These are phyloP conservation scores for Elsinoe arachidis DNA, from an alignment of 2,329 filamentous ascomycete species.

Conservation along the genomic window DNA sequence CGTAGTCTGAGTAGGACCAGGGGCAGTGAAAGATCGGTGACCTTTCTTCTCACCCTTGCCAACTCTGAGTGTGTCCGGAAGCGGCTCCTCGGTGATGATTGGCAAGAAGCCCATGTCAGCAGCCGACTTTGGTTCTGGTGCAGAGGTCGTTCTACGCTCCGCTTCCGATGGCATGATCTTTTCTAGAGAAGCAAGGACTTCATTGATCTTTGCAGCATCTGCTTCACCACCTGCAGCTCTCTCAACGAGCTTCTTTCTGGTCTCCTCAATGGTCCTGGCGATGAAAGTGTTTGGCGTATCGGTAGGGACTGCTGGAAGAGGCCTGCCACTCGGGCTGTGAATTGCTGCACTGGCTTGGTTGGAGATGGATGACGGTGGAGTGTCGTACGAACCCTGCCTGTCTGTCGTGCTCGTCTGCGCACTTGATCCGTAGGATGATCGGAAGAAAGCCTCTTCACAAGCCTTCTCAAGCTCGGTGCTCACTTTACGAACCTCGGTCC, in stretches of 20 bases:
- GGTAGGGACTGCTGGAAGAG: conserved; percentile 36
- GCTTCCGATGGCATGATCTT: conserved; percentile 25
- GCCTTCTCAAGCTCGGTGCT: conserved; percentile 80
- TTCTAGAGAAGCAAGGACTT: conserved; percentile 45
- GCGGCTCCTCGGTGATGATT: conserved; percentile 45
- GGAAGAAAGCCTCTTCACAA: conserved; percentile 86
- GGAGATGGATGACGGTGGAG: conserved; percentile 44
- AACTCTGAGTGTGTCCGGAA: conserved; percentile 22
- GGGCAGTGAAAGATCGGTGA: conserved; percentile 36
- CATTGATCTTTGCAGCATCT: conserved; percentile 45
- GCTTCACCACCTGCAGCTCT: conserved; percentile 41
- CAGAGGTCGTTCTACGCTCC: conserved; percentile 38
- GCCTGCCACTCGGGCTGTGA: conserved; percentile 21
- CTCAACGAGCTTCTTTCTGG: conserved; percentile 48
- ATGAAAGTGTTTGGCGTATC: conserved; percentile 45
- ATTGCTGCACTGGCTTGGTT: conserved; percentile 18
- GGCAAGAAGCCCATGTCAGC: conserved; percentile 34
- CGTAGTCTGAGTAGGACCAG: conserved; percentile 19
- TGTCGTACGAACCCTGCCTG: conserved; percentile 36
- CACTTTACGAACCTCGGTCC: conserved; percentile 73
- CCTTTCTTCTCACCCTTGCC: conserved; percentile 27
- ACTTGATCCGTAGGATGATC: conserved; percentile 49
- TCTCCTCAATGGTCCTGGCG: conserved; percentile 49
- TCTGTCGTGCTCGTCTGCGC: conserved; percentile 32
- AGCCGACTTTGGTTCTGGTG: conserved; percentile 30